Conservation (phyloP, 2,329 filamentous ascomycete genomes). For the Pestalotiopsis sp. region DNA sequence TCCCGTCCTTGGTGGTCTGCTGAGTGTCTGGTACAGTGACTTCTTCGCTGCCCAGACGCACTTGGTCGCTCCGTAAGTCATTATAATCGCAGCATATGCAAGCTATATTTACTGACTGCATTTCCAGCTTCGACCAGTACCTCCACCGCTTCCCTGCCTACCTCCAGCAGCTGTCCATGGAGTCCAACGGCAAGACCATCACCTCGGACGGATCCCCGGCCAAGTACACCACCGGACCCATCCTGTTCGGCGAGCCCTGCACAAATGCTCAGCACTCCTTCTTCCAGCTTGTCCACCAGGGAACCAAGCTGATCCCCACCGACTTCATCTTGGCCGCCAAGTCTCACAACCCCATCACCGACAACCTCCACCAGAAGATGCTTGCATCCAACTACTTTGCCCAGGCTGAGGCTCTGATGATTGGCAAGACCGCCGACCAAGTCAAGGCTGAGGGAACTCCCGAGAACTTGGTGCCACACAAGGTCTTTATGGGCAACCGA, state of each 20-base stretch:
- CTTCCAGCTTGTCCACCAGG: constrained; percentile 99
- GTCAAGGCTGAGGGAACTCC: constrained; percentile 75
- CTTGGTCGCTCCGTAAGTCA: constrained; percentile 84
- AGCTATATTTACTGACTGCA: neutral
- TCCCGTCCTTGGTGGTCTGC: constrained; percentile 83
- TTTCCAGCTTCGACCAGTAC: constrained; percentile 88
- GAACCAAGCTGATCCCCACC: constrained; percentile 96
- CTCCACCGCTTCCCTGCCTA: constrained; percentile 98
- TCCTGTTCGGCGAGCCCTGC: constrained; percentile 96
- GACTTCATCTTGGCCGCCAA: constrained; percentile 97
- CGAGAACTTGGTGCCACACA: constrained; percentile 87
- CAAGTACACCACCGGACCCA: constrained; percentile 95
- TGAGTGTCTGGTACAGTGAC: constrained; percentile 98
- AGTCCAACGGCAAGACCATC: constrained; percentile 98
- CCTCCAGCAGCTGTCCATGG: constrained; percentile 98
- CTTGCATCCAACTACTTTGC: constrained; percentile 90
- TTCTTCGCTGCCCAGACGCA: constrained; percentile 99
- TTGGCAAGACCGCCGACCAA: constrained; percentile 82
- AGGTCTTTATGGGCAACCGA: constrained; percentile 97
- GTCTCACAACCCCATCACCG: constrained; percentile 92
- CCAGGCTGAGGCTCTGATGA: constrained; percentile 87
- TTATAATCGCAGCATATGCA: neutral
- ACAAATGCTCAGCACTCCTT: constrained; percentile 99
- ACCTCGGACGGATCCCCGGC: constrained; percentile 86
- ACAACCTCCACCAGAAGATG: constrained; percentile 96